These are phyloP conservation scores for Claviceps purpurea DNA, from an alignment of 2,329 filamentous ascomycete species.

Conservation along the genomic window DNA sequence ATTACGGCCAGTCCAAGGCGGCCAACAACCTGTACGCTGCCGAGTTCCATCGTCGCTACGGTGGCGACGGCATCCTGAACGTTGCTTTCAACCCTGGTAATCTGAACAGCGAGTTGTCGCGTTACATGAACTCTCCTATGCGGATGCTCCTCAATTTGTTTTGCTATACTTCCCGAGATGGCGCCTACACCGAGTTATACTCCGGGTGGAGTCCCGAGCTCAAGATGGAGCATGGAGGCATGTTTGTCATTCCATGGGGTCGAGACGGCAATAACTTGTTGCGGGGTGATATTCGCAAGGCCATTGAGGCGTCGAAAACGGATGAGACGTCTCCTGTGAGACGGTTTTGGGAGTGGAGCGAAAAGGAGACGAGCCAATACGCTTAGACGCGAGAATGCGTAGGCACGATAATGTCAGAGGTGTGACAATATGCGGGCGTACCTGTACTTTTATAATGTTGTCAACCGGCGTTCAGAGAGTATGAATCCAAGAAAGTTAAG, in stretches of 20 bases:
- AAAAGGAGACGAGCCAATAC: constrained; percentile 3
- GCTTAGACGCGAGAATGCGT: background rate
- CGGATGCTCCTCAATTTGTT: constrained; percentile 9
- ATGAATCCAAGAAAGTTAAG: no score
- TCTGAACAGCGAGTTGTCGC: constrained; percentile 23
- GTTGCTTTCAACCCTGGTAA: constrained; percentile 27
- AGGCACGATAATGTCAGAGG: background rate
- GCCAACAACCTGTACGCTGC: constrained; percentile 19
- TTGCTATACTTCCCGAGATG: constrained; percentile 18
- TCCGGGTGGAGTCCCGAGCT: constrained; percentile 31
- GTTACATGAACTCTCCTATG: constrained; percentile 11
- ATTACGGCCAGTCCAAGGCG: constrained; percentile 16
- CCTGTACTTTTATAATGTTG: no score
- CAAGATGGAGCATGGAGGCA: constrained; percentile 15
- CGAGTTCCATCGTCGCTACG: constrained; percentile 17
- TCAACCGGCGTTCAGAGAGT: no score
- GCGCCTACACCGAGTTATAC: constrained; percentile 35
- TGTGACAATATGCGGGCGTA: no score
- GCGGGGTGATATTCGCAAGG: constrained; percentile 1
- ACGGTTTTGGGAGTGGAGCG: constrained; percentile 5
- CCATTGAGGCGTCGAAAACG: constrained; percentile 2
- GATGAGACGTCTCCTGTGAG: constrained; percentile 1
- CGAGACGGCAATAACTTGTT: constrained; percentile 1
- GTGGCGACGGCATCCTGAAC: constrained; percentile 16
- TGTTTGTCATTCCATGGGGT: constrained; percentile 6